These are phyloP conservation scores for Eimeria zaria DNA, from an alignment of 169 alveolate species.

Conservation along the genomic window DNA sequence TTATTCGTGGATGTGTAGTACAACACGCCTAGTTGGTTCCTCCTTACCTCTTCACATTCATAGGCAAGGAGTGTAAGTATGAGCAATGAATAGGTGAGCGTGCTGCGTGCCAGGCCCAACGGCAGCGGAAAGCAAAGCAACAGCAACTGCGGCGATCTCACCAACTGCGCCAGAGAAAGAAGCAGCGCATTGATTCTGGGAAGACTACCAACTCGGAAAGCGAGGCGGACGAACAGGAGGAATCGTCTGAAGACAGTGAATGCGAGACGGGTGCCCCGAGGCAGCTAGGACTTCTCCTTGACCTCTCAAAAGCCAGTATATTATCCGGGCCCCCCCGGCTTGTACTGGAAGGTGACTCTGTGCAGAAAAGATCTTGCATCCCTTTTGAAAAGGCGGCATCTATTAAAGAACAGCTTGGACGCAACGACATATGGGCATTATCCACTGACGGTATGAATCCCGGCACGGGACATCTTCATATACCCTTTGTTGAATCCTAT, in stretches of 20 bases:
- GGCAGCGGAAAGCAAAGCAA: slow-evolving; percentile 16
- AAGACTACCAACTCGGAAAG: slow-evolving; percentile 4
- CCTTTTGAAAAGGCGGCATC: slow-evolving; percentile 7
- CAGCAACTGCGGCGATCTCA: slow-evolving; percentile 41
- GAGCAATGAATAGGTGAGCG: not conserved
- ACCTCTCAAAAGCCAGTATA: slow-evolving; percentile 45
- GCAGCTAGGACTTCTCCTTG: slow-evolving; percentile 31
- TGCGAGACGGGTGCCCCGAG: not conserved
- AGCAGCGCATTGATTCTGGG: slow-evolving; percentile 14
- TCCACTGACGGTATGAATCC: slow-evolving; percentile 5
- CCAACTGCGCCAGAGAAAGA: slow-evolving; percentile 40
- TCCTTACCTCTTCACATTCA: not conserved
- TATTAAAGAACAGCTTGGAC: slow-evolving; percentile 35
- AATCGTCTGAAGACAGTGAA: not conserved
- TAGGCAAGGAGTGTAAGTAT: not conserved
- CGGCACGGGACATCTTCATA: not conserved
- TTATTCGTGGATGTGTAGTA: not conserved
- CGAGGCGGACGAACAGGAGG: not conserved
- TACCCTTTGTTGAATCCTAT: not conserved
- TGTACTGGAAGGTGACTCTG: not conserved
- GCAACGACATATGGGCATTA: slow-evolving; percentile 71
- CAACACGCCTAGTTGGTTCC: not conserved
- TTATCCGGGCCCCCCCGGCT: not conserved
- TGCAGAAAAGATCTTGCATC: not conserved
- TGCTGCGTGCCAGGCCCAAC: slow-evolving; percentile 7